phyloP scores from a whole-genome alignment of 441 rosid species.

The Erysimum cheiri region DNA sequence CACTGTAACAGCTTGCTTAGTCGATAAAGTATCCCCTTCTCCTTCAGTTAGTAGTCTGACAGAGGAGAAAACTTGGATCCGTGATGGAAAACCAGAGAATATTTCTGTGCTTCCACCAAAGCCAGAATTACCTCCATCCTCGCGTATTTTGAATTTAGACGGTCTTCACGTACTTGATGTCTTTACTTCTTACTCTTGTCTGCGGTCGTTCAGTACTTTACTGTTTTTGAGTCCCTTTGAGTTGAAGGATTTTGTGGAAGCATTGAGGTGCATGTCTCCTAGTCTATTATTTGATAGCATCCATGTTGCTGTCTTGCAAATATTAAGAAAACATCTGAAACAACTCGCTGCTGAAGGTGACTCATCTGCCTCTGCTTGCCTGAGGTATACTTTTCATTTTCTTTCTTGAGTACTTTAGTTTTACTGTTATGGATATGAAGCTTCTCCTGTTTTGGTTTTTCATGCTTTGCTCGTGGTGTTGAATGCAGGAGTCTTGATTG shows the following conservation, averaged over 20 bases:
- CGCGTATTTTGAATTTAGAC: constrained; percentile 53
- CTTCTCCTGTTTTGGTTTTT: constrained; percentile 34
- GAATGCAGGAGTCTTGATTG: constrained; percentile 77
- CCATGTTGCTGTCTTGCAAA: constrained; percentile 66
- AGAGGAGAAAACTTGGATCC: constrained; percentile 55
- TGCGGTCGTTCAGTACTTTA: constrained; percentile 72
- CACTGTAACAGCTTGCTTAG: constrained; percentile 36
- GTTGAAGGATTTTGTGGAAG: constrained; percentile 69
- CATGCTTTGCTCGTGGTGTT: constrained; percentile 38
- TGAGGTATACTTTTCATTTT: constrained; percentile 58
- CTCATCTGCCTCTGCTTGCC: constrained; percentile 61
- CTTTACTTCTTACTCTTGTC: constrained; percentile 64
- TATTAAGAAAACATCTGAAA: constrained; percentile 63
- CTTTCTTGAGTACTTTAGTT: constrained; percentile 20
- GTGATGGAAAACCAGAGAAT: constrained; percentile 46
- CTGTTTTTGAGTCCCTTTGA: constrained; percentile 77
- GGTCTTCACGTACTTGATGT: constrained; percentile 57
- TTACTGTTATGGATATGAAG: constrained; percentile 15
- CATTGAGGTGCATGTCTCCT: constrained; percentile 55
- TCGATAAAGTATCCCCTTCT: constrained; percentile 51
- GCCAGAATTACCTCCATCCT: constrained; percentile 70
- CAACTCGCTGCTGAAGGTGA: constrained; percentile 64
- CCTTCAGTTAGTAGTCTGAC: constrained; percentile 62
- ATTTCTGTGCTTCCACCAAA: constrained; percentile 53
- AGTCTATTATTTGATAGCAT: constrained; percentile 62